Base-by-base conservation (phyloP, 2,329 filamentous ascomycete genomes). In the Zymoseptoria brevis region DNA sequence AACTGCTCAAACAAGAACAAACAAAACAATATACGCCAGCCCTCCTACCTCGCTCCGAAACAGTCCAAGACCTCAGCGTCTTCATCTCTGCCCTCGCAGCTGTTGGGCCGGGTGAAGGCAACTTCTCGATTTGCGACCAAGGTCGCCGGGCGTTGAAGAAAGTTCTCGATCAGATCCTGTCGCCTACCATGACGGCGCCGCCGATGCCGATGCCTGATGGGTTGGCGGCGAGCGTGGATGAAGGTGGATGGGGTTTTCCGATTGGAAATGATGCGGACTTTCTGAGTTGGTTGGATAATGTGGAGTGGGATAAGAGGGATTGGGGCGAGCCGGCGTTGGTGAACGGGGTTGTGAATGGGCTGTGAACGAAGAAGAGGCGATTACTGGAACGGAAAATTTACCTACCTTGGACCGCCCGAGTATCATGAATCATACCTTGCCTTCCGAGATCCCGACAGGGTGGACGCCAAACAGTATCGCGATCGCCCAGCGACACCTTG, bases 11-110 rank as follows among this genome's bases (percentile, higher is more conserved):
- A 49, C 76, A 78, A 65, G 74, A 76, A 50, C 73, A 74, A 55
- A 62, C 72, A 41, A 26, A 65, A 54, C 64, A 66, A 24, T 65
- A 66, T 64, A 71, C 64, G 58, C 66, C 68, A 1, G 67, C 71
- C 24, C 59, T 75, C 8, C 66, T 78, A 0, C 74, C 75, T 11
- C 70, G 76, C 8, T 76, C 75, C 0, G 75, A 77, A 24, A 76
- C 74, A 0, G 77, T 79, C 4, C 76, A 78, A 58, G 72, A 75
- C 41, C 70, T 79, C 2, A 75, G 73, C 24, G 76, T 78, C n/a
- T 76, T 78, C 62, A 74, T 76, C 13, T 73, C 75, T 1, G 74
- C 73, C 26, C 67, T 79, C 1, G 74, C 70, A 1, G 70, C 70
- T 1, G 72, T 78, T 2, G 69, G 68, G 11, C 72, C 72, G 3